phyloP scores from a whole-genome alignment of 805 yeast species.

The Saccharomycodes ludwigii region DNA sequence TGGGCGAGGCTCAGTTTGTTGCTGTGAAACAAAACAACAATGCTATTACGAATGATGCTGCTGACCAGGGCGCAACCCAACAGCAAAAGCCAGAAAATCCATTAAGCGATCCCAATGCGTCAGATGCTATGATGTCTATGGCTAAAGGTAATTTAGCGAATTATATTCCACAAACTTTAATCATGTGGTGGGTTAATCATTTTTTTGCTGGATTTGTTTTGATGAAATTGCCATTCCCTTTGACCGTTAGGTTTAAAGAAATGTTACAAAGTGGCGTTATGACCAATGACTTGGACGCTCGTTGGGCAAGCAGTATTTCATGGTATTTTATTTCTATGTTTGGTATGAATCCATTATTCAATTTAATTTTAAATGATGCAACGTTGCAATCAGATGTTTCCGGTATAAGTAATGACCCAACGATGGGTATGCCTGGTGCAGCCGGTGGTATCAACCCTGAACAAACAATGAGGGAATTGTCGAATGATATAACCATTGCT shows the following conservation, averaged over 20 bases:
- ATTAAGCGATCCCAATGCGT: conserved; percentile 54
- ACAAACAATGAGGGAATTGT: conserved; percentile 52
- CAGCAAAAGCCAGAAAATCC: conserved; percentile 38
- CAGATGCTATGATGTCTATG: conserved; percentile 65
- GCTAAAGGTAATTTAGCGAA: conserved; percentile 72
- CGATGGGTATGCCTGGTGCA: conserved; percentile 10
- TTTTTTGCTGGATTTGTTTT: conserved; percentile 87
- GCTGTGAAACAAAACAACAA: conserved; percentile 33
- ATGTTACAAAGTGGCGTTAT: conserved; percentile 84
- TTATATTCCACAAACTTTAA: conserved; percentile 81
- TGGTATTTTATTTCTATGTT: conserved; percentile 89
- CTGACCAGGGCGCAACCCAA: conserved; percentile 8
- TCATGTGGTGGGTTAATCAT: conserved; percentile 93
- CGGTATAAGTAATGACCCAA: conserved; percentile 11
- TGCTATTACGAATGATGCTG: conserved; percentile 22
- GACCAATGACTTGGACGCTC: conserved; percentile 74
- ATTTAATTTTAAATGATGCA: conserved; percentile 50
- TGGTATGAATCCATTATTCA: conserved; percentile 72
- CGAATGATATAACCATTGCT: conserved; percentile 60
- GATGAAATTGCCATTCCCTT: conserved; percentile 82
- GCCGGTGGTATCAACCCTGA: conserved; percentile 27
- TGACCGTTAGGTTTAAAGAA: conserved; percentile 78
- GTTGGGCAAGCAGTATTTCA: conserved; percentile 88
- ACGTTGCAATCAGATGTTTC: conserved; percentile 23
- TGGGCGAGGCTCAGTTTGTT: conserved; percentile 42